Evolutionary conservation across 2,329 filamentous ascomycete species (phyloP).

Genomic region (Ciborinia camelliae): DNA sequence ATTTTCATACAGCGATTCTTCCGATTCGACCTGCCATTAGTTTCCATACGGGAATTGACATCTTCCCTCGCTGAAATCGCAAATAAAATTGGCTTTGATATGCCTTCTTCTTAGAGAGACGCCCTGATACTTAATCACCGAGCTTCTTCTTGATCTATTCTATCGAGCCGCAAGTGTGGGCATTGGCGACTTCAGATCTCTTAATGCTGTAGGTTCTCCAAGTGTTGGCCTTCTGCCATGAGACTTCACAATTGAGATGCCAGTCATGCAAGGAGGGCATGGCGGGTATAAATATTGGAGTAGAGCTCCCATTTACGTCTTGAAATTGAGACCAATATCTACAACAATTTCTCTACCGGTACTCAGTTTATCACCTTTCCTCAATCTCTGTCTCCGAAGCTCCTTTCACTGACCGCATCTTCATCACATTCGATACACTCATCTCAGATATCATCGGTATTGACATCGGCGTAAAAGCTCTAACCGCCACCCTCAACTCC

Average conservation of each 20-base stretch:
- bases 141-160: no score
- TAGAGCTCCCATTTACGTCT: neutral
- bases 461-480: rapidly evolving
- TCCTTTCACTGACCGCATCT: neutral
- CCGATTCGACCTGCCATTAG: neutral
- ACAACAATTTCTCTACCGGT: neutral
- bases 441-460: neutral
- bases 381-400: neutral
- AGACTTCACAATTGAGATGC: neutral
- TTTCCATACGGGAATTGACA: no score
- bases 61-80: neutral
- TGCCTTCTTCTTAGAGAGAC: neutral
- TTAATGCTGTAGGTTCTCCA: neutral
- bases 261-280: neutral
- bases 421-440: neutral
- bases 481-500: neutral
- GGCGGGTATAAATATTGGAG: neutral
- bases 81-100: neutral
- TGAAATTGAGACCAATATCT: neutral
- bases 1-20: no score
- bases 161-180: neutral
- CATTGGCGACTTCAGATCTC: neutral
- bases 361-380: neutral
- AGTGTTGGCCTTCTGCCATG: no score
- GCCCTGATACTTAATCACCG: neutral